Conservation (phyloP, 2,329 filamentous ascomycete genomes). For the Cladobotryum protrusum region DNA sequence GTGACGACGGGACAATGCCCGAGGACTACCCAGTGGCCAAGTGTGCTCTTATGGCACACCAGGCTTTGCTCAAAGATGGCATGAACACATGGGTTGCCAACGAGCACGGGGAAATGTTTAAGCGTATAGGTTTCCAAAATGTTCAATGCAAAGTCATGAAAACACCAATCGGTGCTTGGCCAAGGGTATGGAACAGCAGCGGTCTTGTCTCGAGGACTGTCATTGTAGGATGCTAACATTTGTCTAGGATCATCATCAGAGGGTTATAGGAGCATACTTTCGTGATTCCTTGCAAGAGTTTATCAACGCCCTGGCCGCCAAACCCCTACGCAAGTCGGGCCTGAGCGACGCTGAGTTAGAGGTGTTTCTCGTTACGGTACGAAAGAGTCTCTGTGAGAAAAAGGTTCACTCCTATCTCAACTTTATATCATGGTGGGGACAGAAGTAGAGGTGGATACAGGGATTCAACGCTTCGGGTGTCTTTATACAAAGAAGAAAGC, state of each 20-base stretch:
- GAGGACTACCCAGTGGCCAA: slow-evolving; percentile 12
- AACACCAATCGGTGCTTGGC: slow-evolving; percentile 33
- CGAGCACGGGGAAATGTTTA: slow-evolving; percentile 10
- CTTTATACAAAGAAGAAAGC: too few species aligned
- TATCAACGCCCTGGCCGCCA: slow-evolving; percentile 30
- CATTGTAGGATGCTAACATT: background rate
- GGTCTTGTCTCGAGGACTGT: background rate
- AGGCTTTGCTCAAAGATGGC: slow-evolving; percentile 14
- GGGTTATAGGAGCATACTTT: slow-evolving; percentile 34
- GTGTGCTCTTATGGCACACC: slow-evolving; percentile 11
- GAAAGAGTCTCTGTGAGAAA: slow-evolving; percentile 21
- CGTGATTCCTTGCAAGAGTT: slow-evolving; percentile 30
- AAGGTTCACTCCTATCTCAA: slow-evolving; percentile 30
- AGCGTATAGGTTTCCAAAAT: slow-evolving; percentile 17
- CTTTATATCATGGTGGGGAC: slow-evolving; percentile 32
- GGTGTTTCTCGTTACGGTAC: slow-evolving; percentile 20
- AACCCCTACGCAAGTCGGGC: slow-evolving; percentile 27
- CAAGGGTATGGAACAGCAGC: slow-evolving; percentile 17
- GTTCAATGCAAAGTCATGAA: slow-evolving; percentile 29
- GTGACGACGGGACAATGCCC: slow-evolving; percentile 29
- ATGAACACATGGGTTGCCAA: slow-evolving; percentile 15
- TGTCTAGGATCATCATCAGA: slow-evolving; percentile 18
- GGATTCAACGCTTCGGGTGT: too few species aligned
- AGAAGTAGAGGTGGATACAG: slow-evolving; percentile 21
- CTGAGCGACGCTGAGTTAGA: slow-evolving; percentile 24